phyloP scores from a whole-genome alignment of 192 early-diverging fungal genomes.

The Jimgerdemannia lactiflua region DNA sequence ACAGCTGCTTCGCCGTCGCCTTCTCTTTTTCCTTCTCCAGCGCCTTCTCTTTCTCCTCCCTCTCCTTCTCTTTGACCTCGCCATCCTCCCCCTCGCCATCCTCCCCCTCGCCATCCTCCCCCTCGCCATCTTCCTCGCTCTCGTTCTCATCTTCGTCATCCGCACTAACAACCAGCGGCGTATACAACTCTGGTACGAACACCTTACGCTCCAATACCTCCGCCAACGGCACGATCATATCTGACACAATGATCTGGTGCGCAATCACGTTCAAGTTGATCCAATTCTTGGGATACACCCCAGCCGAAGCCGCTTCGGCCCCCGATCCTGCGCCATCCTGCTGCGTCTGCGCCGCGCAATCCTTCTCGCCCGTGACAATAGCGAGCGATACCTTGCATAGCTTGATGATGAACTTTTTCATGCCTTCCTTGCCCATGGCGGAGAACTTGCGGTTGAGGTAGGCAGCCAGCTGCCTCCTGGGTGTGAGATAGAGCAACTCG shows the following conservation, averaged over 20 bases:
- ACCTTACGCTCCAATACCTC: slow-evolving; percentile 8
- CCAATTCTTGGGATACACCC: slow-evolving; percentile 25
- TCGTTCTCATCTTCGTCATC: slow-evolving; percentile 7
- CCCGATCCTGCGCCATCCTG: not conserved
- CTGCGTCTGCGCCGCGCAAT: not conserved
- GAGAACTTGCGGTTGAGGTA: slow-evolving; percentile 7
- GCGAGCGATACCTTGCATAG: slow-evolving; percentile 21
- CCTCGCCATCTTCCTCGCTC: not conserved
- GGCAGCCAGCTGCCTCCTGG: slow-evolving; percentile 14
- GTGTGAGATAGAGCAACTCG: slow-evolving; percentile 28
- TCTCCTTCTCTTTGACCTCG: not conserved
- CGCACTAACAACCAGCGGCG: slow-evolving; percentile 1
- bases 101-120: not conserved
- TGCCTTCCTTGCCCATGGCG: slow-evolving; percentile 7
- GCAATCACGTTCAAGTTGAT: slow-evolving; percentile 37
- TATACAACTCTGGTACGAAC: slow-evolving; percentile 17
- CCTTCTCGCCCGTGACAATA: slow-evolving; percentile 27
- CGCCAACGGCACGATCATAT: slow-evolving; percentile 19
- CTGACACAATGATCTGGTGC: slow-evolving; percentile 30
- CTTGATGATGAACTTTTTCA: slow-evolving; percentile 14
- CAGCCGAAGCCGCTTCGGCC: not conserved
- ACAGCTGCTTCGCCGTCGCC: slow-evolving; percentile 9
- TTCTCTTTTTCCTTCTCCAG: not conserved
- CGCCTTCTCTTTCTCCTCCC: not conserved
- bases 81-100: not conserved